A percentile compares a stretch with the other conserved stretches of the same genome.
Conservation (phyloP, 78 protist genomes). For the Monosiga brevicollis region DNA sequence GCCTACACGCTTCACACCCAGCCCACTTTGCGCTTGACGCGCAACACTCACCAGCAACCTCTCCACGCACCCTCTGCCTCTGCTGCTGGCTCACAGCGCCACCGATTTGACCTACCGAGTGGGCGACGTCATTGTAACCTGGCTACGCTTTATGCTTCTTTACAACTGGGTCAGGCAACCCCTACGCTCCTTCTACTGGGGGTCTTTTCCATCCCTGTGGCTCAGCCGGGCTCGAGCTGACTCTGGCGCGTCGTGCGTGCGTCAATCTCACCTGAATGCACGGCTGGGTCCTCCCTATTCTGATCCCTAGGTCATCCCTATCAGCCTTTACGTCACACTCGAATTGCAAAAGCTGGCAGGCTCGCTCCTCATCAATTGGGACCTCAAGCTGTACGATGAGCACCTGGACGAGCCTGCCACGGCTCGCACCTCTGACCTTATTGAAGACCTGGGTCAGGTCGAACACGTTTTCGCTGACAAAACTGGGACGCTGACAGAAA, state of each 20-base stretch:
- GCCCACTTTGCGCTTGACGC: neutral
- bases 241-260: too few relatives aligned
- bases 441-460: conserved; percentile 31
- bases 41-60: conserved; percentile 12
- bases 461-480: conserved; percentile 49
- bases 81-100: too few relatives aligned
- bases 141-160: neutral
- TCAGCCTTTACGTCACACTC: conserved; percentile 33
- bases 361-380: neutral
- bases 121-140: neutral
- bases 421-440: conserved; percentile 27
- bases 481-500: conserved; percentile 51
- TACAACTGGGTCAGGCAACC: neutral
- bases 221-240: too few relatives aligned
- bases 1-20: too few relatives aligned
- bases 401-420: neutral
- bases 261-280: too few relatives aligned
- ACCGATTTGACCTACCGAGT: too few relatives aligned
- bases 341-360: conserved; percentile 12
- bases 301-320: conserved; percentile 43
- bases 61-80: neutral
- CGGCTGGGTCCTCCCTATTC: too few relatives aligned
- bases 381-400: neutral
- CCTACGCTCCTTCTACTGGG: too few relatives aligned
- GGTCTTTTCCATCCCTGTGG: too few relatives aligned